phyloP scores from a whole-genome alignment of 257 asterid species.

The Capsicum baccatum region DNA sequence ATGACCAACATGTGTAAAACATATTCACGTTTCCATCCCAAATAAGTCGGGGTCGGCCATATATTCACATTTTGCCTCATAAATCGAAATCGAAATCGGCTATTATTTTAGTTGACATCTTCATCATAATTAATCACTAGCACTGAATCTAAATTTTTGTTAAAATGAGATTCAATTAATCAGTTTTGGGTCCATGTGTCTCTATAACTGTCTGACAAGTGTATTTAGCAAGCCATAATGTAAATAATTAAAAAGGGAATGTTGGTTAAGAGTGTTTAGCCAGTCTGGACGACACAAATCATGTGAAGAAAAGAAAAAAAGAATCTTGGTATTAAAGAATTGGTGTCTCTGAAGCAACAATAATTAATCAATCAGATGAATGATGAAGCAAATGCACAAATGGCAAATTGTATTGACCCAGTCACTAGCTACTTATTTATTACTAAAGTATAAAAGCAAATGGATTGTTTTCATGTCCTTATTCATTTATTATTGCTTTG shows the following conservation, averaged over 20 bases:
- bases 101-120: too few relatives aligned
- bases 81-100: too few relatives aligned
- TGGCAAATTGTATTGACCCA: not conserved
- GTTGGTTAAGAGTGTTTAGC: not conserved
- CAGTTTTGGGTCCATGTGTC: not conserved
- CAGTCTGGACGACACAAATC: slow-evolving; percentile 21
- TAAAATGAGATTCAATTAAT: not conserved
- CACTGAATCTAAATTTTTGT: not conserved
- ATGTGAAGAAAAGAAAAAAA: not conserved
- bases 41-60: too few relatives aligned
- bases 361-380: slow-evolving; percentile 26
- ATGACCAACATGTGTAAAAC: not conserved
- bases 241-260: slow-evolving; percentile 1
- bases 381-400: slow-evolving; percentile 26
- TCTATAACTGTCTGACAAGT: not conserved
- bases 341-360: slow-evolving; percentile 7
- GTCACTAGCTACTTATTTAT: not conserved
- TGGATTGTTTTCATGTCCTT: not conserved
- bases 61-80: too few relatives aligned
- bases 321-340: slow-evolving; percentile 26
- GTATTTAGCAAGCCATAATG: not conserved
- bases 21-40: too few relatives aligned
- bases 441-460: not conserved
- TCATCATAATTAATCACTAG: not conserved
- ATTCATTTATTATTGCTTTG: not conserved